phyloP scores from a whole-genome alignment of 768 basidiomycete genomes.

The Pleurotus citrinopileatus region DNA sequence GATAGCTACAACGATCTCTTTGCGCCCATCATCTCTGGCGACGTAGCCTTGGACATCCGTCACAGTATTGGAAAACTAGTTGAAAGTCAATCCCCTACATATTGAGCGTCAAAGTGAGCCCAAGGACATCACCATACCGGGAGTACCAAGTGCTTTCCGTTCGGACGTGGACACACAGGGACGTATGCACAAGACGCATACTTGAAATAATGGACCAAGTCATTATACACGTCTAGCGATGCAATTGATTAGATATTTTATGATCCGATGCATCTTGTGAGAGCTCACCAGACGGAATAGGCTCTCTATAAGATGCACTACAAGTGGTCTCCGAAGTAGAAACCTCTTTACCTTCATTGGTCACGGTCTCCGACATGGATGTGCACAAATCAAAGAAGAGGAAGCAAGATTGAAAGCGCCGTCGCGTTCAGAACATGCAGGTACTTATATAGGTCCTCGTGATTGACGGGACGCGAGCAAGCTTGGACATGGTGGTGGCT shows the following conservation, averaged over 20 bases:
- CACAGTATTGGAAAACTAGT: constrained; percentile 32
- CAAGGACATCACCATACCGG: constrained; percentile 9
- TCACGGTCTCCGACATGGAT: no score
- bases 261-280: no score
- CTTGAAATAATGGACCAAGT: constrained; percentile 32
- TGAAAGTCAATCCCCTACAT: background rate
- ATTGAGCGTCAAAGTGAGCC: background rate
- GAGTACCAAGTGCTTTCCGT: constrained; percentile 18
- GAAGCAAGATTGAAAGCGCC: no score
- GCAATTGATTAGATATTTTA: background rate
- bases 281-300: no score
- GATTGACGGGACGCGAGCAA: no score
- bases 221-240: constrained; percentile 22
- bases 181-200: constrained; percentile 31
- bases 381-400: no score
- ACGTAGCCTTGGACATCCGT: constrained; percentile 43
- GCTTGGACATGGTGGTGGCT: no score
- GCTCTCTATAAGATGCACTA: no score
- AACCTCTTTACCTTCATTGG: no score
- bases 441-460: no score
- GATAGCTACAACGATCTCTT: constrained; percentile 40
- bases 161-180: constrained; percentile 22
- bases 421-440: no score
- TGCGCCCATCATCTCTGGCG: constrained; percentile 37
- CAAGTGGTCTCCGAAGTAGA: no score